Evolutionary conservation across 768 basidiomycete genomes (phyloP), one percentile per base, ranked within the genome.

Genomic region (Suillus bovinus): DNA sequence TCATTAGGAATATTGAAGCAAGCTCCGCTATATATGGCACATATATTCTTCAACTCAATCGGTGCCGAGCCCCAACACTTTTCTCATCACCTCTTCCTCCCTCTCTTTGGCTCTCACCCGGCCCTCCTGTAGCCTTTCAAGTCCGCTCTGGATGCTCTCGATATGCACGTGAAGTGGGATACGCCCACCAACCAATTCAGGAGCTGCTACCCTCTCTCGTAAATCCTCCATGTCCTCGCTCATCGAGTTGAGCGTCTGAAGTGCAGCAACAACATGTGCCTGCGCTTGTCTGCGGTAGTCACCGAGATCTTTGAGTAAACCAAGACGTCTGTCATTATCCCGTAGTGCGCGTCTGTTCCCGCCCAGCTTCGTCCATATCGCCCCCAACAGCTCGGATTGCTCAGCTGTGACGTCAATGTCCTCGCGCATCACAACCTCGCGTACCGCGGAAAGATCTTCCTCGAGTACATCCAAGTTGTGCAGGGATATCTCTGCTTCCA

Each of bases 151-250:
- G 66, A 93, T 90, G 63, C 86, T 90, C 76, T 83, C 83, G 74
- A 93, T 85, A 67, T 93, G 90, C 24, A 92, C 90, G 62, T 88
- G 86, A 5, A 88, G 76, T 5, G 90, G 88, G 17, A 91, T 78
- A 46, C 75, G 77, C n/a, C 82, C 73, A 5, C 84, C 86, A 13
- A 83, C 71, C 5, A 93, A 73, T 56, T 86, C 85, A 1, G 91
- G 90, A 36, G 84, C 82, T 5, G 89, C 82, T 1, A 90, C 88
- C 20, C 88, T 79, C 69, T 90, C 88, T 63, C 91, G 79, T 63
- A 93, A 74, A 49, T 90, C 89, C 69, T 90, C 89, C 80, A 93
- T 85, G 64, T 92, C 90, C 39, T 83, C 86, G 65, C 83, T 84
- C 85, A 92, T 83, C 42, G 78, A 77, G 33, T 84, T 74, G 64